Evolutionary conservation across 108 stramenopile species (phyloP).

Genomic region (Bacterosira constricta): DNA sequence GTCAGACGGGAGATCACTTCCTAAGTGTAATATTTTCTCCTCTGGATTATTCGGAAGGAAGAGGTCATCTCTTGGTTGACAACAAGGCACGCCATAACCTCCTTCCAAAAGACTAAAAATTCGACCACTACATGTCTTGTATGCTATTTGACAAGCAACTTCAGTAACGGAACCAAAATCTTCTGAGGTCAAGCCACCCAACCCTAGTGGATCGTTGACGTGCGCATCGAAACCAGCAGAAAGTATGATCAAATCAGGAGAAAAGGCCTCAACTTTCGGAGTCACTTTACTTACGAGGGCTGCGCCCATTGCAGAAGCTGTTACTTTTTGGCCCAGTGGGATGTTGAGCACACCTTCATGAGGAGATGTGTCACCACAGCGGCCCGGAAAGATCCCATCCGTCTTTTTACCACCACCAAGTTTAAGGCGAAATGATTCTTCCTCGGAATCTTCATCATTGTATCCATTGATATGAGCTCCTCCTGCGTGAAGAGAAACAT

Average conservation of each 20-base stretch:
- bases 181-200: constrained; percentile 79
- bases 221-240: constrained; percentile 97
- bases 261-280: constrained; percentile 88
- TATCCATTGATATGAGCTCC: constrained; percentile 81
- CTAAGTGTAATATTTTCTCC: constrained; percentile 63
- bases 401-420: constrained; percentile 48
- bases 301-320: constrained; percentile 70
- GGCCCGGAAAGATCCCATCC: constrained; percentile 86
- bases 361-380: constrained; percentile 85
- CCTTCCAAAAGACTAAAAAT: constrained; percentile 95
- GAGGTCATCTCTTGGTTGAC: constrained; percentile 54
- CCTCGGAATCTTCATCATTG: constrained; percentile 60
- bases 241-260: constrained; percentile 93
- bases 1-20: constrained; percentile 68
- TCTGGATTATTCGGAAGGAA: constrained; percentile 49
- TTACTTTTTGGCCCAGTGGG: constrained; percentile 79
- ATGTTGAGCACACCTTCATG: constrained; percentile 89
- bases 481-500: constrained; percentile 87
- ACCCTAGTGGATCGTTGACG: constrained; percentile 88
- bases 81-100: constrained; percentile 96
- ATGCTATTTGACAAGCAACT: constrained; percentile 84
- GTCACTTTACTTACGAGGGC: constrained; percentile 75
- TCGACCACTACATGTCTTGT: constrained; percentile 90
- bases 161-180: constrained; percentile 88
- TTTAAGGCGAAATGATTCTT: constrained; percentile 54